Percentiles rank a stretch among this genome's conserved stretches.
Conservation (phyloP, 176 grass and related monocot species). For the Hsuehochloa calcarea region DNA sequence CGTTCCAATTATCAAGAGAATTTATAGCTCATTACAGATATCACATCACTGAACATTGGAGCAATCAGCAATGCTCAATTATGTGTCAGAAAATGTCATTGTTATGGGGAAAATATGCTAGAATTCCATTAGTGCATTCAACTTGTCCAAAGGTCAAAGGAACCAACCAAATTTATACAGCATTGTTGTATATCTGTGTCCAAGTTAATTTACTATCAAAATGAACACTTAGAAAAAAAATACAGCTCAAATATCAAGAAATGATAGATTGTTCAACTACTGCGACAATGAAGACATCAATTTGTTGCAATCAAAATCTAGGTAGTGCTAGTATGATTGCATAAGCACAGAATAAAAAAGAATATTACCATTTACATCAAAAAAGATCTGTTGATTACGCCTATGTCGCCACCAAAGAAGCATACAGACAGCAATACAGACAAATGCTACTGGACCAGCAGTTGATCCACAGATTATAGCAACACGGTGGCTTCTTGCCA, state of each 20-base stretch:
- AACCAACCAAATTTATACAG: background rate
- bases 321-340: background rate
- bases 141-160: background rate
- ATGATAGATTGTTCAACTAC: background rate
- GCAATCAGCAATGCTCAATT: background rate
- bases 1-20: background rate
- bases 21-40: background rate
- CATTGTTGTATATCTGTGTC: background rate
- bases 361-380: conserved; percentile 88
- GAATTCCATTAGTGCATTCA: background rate
- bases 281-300: background rate
- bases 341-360: background rate
- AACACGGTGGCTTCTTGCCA: conserved; percentile 46
- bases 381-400: conserved; percentile 90
- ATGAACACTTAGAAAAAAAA: background rate
- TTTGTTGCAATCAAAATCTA: background rate
- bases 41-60: conserved; percentile 16
- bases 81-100: too few species aligned
- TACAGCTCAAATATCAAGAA: background rate
- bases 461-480: conserved; percentile 74
- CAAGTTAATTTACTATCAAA: background rate
- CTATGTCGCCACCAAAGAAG: conserved; percentile 83
- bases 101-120: background rate
- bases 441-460: conserved; percentile 57
- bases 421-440: conserved; percentile 35